Evolutionary conservation across 495 filamentous ascomycete species (phyloP), one percentile per base, ranked within the genome.

Genomic region (Penicillium salamii): DNA sequence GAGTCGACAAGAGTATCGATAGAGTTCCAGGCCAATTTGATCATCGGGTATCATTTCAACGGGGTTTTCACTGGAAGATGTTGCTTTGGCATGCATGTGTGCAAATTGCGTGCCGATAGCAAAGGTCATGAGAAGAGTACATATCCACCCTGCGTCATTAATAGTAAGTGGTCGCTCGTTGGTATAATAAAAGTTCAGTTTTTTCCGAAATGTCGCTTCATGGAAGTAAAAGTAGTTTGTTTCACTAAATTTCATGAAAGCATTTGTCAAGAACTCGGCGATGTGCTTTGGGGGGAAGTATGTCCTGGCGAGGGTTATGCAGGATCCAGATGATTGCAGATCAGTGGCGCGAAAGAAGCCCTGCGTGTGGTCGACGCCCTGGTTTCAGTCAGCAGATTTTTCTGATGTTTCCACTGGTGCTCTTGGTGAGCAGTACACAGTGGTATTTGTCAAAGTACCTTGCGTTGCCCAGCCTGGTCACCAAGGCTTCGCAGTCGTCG

Each of bases 81-180:
- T 34, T 4, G 41, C 28, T 24, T 42, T 52, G 5, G 52, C 44
- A 19, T 58, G 42, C 51, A 58, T 51, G 29, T 58, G 43, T n/a
- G 55, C 55, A 37, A 59, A 59, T 24, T 59, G 55, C 4, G 52
- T 59, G 23, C 55, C 55, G 35, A 54, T 38, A 11, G 55, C 55
- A 8, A 55, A 59, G 11, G 48, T 52, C 55, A 59, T 59, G 35
- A 58, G 50, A 38, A 58, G 55, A 17, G 55, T 58, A 13, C 55
- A 58, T 29, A 58, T 44, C 55, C 55, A 58, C 15, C 55, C 55
- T 1, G 50, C 42, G 26, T 58, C 55, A 38, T 58, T 34, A 24
- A 58, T 58, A 1, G 31, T 36, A 1, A 53, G 41, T 12, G 35
- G 14, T 1, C 32, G 36, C 13, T 51, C 29, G n/a, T 14, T 34